phyloP scores from a whole-genome alignment of 75 land plant species.

The Adiantum capillusveneris region DNA sequence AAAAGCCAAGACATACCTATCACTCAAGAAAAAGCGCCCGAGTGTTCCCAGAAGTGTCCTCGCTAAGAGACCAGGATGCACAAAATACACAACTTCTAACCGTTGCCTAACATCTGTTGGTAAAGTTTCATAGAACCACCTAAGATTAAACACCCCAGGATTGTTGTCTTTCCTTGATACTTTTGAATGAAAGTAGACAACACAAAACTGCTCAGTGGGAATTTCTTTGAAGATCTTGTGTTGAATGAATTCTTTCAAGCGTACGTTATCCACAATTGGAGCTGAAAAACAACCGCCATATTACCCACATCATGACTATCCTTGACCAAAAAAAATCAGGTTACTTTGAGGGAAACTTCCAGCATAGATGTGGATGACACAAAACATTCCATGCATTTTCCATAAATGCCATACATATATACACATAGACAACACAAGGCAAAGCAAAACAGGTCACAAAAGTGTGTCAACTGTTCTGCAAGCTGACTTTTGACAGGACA shows the following conservation, averaged over 20 bases:
- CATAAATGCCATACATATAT: no score
- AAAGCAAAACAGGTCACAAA: no score
- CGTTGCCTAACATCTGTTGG: slow-evolving; percentile 47
- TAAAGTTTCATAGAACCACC: slow-evolving; percentile 75
- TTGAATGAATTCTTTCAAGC: slow-evolving; percentile 62
- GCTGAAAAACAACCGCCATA: no score
- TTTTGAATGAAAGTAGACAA: slow-evolving; percentile 68
- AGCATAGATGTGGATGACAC: no score
- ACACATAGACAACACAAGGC: no score
- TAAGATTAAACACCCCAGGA: slow-evolving; percentile 62
- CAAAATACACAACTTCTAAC: slow-evolving; percentile 60
- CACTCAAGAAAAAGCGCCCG: slow-evolving; percentile 79
- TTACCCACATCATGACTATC: no score
- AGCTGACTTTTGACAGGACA: no score
- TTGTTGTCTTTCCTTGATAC: slow-evolving; percentile 65
- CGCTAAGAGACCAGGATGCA: slow-evolving; percentile 80
- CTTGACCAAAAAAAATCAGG: no score
- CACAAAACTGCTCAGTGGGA: slow-evolving; percentile 54
- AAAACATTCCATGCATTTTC: no score
- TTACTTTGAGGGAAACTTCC: no score
- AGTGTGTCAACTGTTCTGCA: no score
- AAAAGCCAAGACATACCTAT: no score
- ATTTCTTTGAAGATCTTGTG: slow-evolving; percentile 50
- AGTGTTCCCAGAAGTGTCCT: slow-evolving; percentile 64
- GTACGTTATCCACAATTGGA: slow-evolving; percentile 44